Evolutionary conservation across 2,329 filamentous ascomycete species (phyloP).

Genomic region (Aspergillus jensenii): DNA sequence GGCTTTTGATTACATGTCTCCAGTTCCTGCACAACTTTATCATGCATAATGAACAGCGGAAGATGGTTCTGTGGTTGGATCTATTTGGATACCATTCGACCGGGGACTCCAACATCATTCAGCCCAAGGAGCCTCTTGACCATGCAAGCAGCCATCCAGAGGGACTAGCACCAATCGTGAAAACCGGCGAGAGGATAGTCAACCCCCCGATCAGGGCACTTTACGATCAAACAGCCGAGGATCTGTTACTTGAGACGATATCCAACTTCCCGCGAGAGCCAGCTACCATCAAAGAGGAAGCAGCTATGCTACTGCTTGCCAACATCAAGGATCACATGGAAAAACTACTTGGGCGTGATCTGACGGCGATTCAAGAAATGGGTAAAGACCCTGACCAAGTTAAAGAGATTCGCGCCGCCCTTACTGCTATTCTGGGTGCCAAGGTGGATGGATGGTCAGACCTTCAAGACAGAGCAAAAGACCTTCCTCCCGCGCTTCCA

Average conservation of each 20-base stretch:
- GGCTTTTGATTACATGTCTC: slow-evolving; percentile 64
- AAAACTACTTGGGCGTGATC: slow-evolving; percentile 43
- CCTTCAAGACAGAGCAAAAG: slow-evolving; percentile 39
- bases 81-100: slow-evolving; percentile 60
- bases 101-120: slow-evolving; percentile 46
- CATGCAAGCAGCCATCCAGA: slow-evolving; percentile 34
- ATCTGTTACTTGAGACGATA: slow-evolving; percentile 44
- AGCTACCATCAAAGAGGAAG: slow-evolving; percentile 47
- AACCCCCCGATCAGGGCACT: slow-evolving; percentile 43
- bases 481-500: slow-evolving; percentile 35
- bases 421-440: slow-evolving; percentile 44
- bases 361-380: slow-evolving; percentile 48
- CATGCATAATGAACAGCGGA: slow-evolving; percentile 64
- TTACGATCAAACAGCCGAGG: slow-evolving; percentile 46
- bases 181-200: slow-evolving; percentile 42
- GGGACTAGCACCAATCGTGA: slow-evolving; percentile 44
- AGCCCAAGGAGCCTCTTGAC: slow-evolving; percentile 44
- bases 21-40: slow-evolving; percentile 67
- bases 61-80: slow-evolving; percentile 65
- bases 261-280: slow-evolving; percentile 45
- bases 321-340: slow-evolving; percentile 53
- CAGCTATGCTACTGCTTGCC: slow-evolving; percentile 47
- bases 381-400: slow-evolving; percentile 46
- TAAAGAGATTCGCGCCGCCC: slow-evolving; percentile 44
- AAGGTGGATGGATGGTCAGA: slow-evolving; percentile 48